Evolutionary conservation across 1,284 basidiomycete species (phyloP).

Genomic region (Xerocomus minutiporus): DNA sequence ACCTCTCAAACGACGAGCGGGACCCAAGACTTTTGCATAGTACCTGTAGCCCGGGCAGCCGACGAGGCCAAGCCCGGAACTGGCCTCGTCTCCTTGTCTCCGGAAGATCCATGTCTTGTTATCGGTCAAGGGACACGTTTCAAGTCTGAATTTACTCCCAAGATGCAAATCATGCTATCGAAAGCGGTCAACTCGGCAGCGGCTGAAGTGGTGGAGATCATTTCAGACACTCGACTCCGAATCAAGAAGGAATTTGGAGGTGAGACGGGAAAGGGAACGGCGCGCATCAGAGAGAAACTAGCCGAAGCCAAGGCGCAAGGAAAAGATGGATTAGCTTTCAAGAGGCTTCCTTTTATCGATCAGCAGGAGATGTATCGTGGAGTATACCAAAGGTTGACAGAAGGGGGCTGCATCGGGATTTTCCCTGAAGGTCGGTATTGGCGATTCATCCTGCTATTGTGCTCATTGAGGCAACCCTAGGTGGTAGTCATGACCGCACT

Average conservation of each 20-base stretch:
- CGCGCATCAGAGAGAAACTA: slow-evolving; percentile 63
- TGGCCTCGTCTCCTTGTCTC: slow-evolving; percentile 72
- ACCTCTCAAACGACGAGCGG: slow-evolving; percentile 1
- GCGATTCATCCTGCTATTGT: not conserved
- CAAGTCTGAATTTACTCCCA: slow-evolving; percentile 69
- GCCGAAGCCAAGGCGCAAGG: slow-evolving; percentile 53
- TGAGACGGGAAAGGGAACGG: slow-evolving; percentile 73
- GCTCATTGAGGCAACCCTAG: slow-evolving; percentile 39
- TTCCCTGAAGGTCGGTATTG: slow-evolving; percentile 82
- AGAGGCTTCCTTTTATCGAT: slow-evolving; percentile 80
- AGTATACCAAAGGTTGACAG: slow-evolving; percentile 85
- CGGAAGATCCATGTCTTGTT: slow-evolving; percentile 74
- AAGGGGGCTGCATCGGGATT: slow-evolving; percentile 90
- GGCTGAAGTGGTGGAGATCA: slow-evolving; percentile 83
- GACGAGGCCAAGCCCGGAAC: slow-evolving; percentile 81
- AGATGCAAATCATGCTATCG: slow-evolving; percentile 86
- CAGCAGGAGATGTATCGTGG: slow-evolving; percentile 94
- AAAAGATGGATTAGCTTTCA: slow-evolving; percentile 65
- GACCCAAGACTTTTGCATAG: slow-evolving; percentile 41
- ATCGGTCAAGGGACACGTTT: slow-evolving; percentile 82
- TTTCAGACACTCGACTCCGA: slow-evolving; percentile 82
- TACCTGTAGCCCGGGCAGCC: slow-evolving; percentile 90
- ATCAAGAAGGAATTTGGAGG: slow-evolving; percentile 91
- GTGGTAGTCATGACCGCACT: slow-evolving; percentile 94
- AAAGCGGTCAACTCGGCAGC: slow-evolving; percentile 76